Evolutionary conservation across 306 rosid species (phyloP).

Genomic region (Cicer bijugum): DNA sequence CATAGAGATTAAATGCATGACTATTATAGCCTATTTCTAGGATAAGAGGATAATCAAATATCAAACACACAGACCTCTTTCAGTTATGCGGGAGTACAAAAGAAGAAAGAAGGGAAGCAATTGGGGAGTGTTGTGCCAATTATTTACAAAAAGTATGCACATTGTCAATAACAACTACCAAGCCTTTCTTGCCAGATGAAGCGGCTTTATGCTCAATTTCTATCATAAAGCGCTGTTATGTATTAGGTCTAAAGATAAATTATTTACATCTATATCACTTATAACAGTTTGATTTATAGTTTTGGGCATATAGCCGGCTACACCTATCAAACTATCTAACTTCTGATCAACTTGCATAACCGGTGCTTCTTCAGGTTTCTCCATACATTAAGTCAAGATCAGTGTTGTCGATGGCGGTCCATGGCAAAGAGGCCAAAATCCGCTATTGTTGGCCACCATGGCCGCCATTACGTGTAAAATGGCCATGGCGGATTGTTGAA

Average conservation of each 20-base stretch:
- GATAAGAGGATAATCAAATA: neutral
- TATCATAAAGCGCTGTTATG: neutral
- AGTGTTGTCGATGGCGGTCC: no score
- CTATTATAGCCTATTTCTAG: neutral
- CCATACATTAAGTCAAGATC: no score
- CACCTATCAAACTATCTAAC: neutral
- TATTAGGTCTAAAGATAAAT: conserved; percentile 1
- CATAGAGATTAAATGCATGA: neutral
- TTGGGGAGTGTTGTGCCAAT: neutral
- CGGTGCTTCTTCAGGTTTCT: neutral
- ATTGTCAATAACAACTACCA: neutral
- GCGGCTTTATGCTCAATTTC: neutral
- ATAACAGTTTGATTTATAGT: neutral
- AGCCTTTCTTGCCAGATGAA: neutral
- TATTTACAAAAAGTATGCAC: conserved; percentile 3
- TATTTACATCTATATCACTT: neutral
- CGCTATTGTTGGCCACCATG: no score
- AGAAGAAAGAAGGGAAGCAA: conserved; percentile 7
- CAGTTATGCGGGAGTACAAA: neutral
- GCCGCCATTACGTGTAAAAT: no score
- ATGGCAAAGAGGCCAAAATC: no score
- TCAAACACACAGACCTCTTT: conserved; percentile 1
- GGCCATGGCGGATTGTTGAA: no score
- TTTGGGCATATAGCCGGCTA: neutral
- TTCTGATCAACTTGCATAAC: neutral